Evolutionary conservation across 2,329 filamentous ascomycete species (phyloP).

Genomic region (Alternaria sp.): DNA sequence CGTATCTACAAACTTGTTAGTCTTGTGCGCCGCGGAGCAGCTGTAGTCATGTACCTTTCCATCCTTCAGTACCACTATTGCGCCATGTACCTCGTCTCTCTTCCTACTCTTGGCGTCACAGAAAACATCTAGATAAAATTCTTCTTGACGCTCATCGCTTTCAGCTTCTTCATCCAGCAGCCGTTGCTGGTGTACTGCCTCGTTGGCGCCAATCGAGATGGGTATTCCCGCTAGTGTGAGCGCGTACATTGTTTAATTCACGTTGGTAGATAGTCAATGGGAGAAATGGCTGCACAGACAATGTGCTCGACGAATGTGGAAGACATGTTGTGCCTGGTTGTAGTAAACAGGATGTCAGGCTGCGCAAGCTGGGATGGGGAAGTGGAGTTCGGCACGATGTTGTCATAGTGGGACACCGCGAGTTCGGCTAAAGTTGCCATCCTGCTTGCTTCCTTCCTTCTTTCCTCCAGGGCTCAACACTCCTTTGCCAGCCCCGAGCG

Average conservation of each 20-base stretch:
- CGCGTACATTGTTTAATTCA: conserved; percentile 35
- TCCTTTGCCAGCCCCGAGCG: neutral
- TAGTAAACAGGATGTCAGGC: conserved; percentile 23
- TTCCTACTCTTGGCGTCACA: conserved; percentile 52
- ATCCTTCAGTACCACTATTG: conserved; percentile 56
- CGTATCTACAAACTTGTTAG: conserved; percentile 36
- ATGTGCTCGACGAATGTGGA: neutral
- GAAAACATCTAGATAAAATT: conserved; percentile 60
- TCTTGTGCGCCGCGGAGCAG: neutral
- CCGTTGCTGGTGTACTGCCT: conserved; percentile 60
- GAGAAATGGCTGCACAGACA: neutral
- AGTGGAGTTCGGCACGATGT: conserved; percentile 30
- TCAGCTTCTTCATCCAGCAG: conserved; percentile 59
- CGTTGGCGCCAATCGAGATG: conserved; percentile 59
- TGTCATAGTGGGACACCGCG: conserved; percentile 33
- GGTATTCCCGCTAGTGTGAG: conserved; percentile 55
- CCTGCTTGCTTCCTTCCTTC: too few species aligned
- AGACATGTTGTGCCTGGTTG: conserved; percentile 12
- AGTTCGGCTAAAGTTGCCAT: conserved; percentile 15
- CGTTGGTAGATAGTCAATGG: neutral
- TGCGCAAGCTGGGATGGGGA: conserved; percentile 16
- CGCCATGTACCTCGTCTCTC: conserved; percentile 52
- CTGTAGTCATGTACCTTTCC: conserved; percentile 51
- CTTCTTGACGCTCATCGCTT: conserved; percentile 58
- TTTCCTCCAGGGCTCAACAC: neutral